Percentiles rank a stretch among this genome's conserved stretches.
Conservation (phyloP, 1,284 basidiomycete species). For the Cystobasidiaceae sp. region DNA sequence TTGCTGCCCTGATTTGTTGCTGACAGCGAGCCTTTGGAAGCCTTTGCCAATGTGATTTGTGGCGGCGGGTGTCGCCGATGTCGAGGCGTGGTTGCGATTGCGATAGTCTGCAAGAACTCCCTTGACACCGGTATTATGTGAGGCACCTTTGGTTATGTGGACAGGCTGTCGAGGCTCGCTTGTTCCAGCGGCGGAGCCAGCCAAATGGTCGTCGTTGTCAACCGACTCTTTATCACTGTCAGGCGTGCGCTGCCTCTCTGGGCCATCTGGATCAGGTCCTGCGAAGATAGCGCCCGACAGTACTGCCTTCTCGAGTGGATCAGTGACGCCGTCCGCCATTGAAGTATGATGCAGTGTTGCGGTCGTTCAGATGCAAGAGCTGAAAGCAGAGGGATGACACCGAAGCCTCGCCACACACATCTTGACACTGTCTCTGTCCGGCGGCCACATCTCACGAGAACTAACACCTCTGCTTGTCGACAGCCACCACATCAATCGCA, state of each 20-base stretch:
- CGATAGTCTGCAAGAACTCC: slow-evolving; percentile 40
- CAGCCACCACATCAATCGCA: neutral
- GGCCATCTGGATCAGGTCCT: slow-evolving; percentile 26
- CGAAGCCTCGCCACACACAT: neutral
- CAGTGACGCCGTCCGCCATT: slow-evolving; percentile 26
- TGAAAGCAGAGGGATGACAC: too few species aligned
- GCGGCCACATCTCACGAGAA: too few species aligned
- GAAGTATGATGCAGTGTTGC: too few species aligned
- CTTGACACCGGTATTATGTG: slow-evolving; percentile 41
- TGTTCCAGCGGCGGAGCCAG: too few species aligned
- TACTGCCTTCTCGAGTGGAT: slow-evolving; percentile 27
- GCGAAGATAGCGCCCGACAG: slow-evolving; percentile 29
- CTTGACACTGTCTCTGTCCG: neutral
- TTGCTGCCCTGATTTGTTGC: neutral
- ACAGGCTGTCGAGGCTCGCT: too few species aligned
- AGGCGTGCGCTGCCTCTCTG: neutral
- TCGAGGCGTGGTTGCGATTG: slow-evolving; percentile 9
- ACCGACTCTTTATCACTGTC: neutral
- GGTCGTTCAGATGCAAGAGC: neutral
- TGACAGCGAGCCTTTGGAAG: neutral
- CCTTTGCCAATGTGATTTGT: neutral
- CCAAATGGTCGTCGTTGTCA: neutral
- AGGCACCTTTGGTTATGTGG: slow-evolving; percentile 4
- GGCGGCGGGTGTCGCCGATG: too few species aligned
- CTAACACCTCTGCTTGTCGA: too few species aligned